Base-by-base conservation (phyloP, 352 stramenopile genomes). In the Hyaloperonospora brassicae region DNA sequence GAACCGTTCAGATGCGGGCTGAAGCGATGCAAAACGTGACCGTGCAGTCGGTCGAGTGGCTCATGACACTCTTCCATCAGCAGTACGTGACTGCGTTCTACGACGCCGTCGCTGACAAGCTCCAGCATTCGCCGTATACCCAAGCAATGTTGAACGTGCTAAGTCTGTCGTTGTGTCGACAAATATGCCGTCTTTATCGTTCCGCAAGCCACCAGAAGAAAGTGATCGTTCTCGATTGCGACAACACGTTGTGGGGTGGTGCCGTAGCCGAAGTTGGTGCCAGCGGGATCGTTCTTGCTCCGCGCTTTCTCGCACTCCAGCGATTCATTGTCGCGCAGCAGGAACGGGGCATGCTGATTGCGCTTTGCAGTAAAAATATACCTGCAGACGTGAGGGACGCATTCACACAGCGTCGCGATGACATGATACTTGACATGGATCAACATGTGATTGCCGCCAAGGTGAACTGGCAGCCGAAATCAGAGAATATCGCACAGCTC, bases 211-310 rank as follows among this genome's bases (percentile, higher is more conserved):
- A 58, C 36, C 50, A 25, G 12, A 83, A 86, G 38, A 87, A 89
- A 68, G 76, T 86, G n/a, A 64, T 89, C 36, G 77, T 87, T 22
- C 68, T 89, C 1, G 79, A 89, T 53, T 89, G 79, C 49, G 79
- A 90, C 52, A 85, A 90, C 45, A 90, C 79, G 2, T 45, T 90
- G 2, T 90, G 79, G 79, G 66, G 74, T 22, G 77, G 79, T 1
- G 73, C 77, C 0, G 70, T 87, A 14, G 78, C 79, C 0, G 79
- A 89, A 55, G 47, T 87, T 12, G 79, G 77, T 2, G 40, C 62
- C 0, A 41, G 52, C 0, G 61, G 54, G 0, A 64, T 89, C 14
- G 50, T 67, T 8, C 60, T 89, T 48, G 68, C 50, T 7, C 53
- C 60, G 0, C 55, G 57, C 1, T 84, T 83, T 64, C 47, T 80